Base-by-base conservation (phyloP, 371 early-diverging fungal genomes). In the Lichtheimia ramosa region DNA sequence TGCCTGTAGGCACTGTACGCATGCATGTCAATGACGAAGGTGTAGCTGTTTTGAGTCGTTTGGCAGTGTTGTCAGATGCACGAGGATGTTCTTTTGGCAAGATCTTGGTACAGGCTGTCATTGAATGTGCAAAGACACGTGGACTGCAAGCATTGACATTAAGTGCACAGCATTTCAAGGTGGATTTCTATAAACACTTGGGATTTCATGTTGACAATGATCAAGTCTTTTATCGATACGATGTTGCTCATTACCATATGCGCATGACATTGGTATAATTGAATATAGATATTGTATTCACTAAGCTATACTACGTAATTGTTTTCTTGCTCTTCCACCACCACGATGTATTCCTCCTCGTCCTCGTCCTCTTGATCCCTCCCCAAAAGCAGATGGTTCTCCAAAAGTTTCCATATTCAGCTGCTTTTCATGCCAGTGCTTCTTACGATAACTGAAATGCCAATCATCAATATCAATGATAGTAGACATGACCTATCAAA, bases 351-450 rank as follows among this genome's bases (percentile, higher is more conserved):
- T 43, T 5, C 53, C 43, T 23, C 14, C 27, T 42, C 52, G n/a
- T 52, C 52, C 52, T 8, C 59, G 21, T 10, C 42, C 49, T 41
- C 52, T 20, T 16, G 7, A 43, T 41, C 56, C 66, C 14, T 85
- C 83, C 2, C 83, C 71, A 10, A 8, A 46, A 14, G 46, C 34
- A 3, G 85, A 83, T 5, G 82, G 72, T 74, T 92, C 91, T 20
- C 95, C 95, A 83, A 95, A 95, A 2, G 96, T 95, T 75, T 94
- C 95, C 68, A 91, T 66, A 70, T 94, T 94, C 57, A 89, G 68
- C 54, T 83, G 83, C 25, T 93, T 82, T 74, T 96, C 95, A 61
- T 91, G 89, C 23, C 82, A 79, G 60, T 79, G 75, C 40, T 88
- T 84, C 27, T 91, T 83, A 50, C 92, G 85, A 63, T 91, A 86